phyloP scores from a whole-genome alignment of 345 rosid species.

The Hibiscus syriacus region DNA sequence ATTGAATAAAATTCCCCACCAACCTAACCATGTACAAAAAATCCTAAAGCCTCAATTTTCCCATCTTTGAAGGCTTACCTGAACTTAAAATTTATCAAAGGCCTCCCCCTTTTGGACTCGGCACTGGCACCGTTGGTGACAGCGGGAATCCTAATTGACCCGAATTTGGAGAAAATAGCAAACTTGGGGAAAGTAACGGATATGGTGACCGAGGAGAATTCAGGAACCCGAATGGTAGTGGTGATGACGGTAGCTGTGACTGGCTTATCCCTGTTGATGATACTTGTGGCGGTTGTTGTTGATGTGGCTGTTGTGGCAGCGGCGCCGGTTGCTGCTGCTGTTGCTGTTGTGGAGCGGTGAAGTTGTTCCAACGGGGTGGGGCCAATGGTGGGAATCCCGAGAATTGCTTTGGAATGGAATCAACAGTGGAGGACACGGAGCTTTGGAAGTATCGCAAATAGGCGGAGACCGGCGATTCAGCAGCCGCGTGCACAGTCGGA shows the following conservation, averaged over 20 bases:
- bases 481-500: slow-evolving; percentile 57
- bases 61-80: neutral
- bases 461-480: slow-evolving; percentile 68
- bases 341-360: slow-evolving; percentile 13
- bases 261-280: slow-evolving; percentile 15
- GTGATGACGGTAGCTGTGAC: slow-evolving; percentile 40
- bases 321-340: no score
- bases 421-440: slow-evolving; percentile 33
- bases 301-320: slow-evolving; percentile 16
- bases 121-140: slow-evolving; percentile 66
- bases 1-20: slow-evolving; percentile 15
- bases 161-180: slow-evolving; percentile 54
- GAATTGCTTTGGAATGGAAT: slow-evolving; percentile 42
- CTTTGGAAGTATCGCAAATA: slow-evolving; percentile 67
- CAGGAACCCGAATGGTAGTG: slow-evolving; percentile 61
- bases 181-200: slow-evolving; percentile 53
- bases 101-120: slow-evolving; percentile 63
- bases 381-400: slow-evolving; percentile 62
- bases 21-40: slow-evolving; percentile 20
- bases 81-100: slow-evolving; percentile 24
- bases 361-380: slow-evolving; percentile 54
- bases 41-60: neutral
- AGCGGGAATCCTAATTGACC: slow-evolving; percentile 51
- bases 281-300: slow-evolving; percentile 13
- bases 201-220: slow-evolving; percentile 69